Evolutionary conservation across 345 rosid species (phyloP), one percentile per base, ranked within the genome.

Genomic region (Trapa bicornis): DNA sequence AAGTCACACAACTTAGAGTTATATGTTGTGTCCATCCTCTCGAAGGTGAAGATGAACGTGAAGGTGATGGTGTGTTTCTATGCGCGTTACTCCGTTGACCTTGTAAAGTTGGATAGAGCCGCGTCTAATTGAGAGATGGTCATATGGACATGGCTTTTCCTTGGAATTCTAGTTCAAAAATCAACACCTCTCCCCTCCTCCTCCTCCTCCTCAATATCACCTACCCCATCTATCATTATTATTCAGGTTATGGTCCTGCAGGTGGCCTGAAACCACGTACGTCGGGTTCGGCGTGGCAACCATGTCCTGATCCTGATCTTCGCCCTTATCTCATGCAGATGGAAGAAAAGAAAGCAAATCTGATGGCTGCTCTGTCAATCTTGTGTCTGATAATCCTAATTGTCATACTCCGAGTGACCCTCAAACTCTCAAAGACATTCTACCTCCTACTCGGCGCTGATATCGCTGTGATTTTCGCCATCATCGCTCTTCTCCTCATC

Each of bases 301-400:
- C 74, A 74, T 75, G 71, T 68, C 74, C 47, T 80, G 78, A 22
- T 22, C 29, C 29, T 22, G 29, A 22, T 22, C 29, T 22, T 22
- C 29, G 29, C 29, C 29, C 0, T 22, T 22, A 22, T 22, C 29
- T 22, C 29, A 22, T 22, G 29, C 29, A 22, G 29, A 89, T 89
- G 98, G 98, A 86, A 81, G 85, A 87, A 77, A 85, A 74, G 85
- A 87, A 80, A 76, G 84, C 77, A 29, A 80, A 83, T 43, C 77
- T 83, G 67, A 68, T 81, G 48, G 84, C 84, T 2, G 53, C 54
- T 65, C 38, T 70, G 37, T 42, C 71, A 0, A 67, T 84, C 70
- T 37, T 61, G 22, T 8, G 67, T 33, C 86, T 87, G 29, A 5
- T 88, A 65, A 1, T 80, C 14, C 14, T 85, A 5, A 79, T 89